Evolutionary conservation across 495 filamentous ascomycete species (phyloP).

Genomic region (Aspergillus kassunensis): DNA sequence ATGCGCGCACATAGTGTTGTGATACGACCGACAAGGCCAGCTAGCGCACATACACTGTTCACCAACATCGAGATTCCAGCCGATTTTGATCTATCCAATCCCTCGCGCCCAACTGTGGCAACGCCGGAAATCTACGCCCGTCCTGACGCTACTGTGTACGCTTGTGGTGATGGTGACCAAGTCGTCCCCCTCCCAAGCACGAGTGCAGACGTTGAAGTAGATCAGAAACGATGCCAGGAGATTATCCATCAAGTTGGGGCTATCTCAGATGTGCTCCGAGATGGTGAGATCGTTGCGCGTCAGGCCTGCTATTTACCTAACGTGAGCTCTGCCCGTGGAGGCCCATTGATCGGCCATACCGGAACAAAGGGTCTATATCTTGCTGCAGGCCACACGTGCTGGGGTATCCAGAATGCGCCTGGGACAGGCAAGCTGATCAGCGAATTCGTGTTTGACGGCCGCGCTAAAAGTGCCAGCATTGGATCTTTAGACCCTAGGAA

Average conservation of each 20-base stretch:
- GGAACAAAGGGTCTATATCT: conserved; percentile 72
- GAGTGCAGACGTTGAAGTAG: conserved; percentile 73
- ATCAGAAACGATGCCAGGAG: conserved; percentile 77
- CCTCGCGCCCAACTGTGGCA: conserved; percentile 55
- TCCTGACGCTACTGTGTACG: conserved; percentile 84
- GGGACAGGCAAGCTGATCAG: conserved; percentile 87
- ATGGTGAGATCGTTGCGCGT: conserved; percentile 71
- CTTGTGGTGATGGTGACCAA: conserved; percentile 86
- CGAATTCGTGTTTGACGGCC: conserved; percentile 79
- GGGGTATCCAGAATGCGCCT: conserved; percentile 96
- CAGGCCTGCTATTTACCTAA: conserved; percentile 96
- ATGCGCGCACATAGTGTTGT: conserved; percentile 89
- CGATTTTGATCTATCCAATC: conserved; percentile 48
- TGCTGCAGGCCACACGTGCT: conserved; percentile 91
- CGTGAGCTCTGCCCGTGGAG: conserved; percentile 57
- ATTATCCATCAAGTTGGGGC: conserved; percentile 75
- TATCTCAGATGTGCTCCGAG: conserved; percentile 70
- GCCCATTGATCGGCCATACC: conserved; percentile 76
- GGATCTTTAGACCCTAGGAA: conserved; percentile 64
- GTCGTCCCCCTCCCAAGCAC: conserved; percentile 69
- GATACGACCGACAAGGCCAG: conserved; percentile 65
- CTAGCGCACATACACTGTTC: conserved; percentile 86
- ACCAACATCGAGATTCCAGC: conserved; percentile 78
- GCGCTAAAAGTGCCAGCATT: conserved; percentile 70
- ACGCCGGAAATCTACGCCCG: conserved; percentile 93